These are phyloP conservation scores for Panicum virgatum DNA, from an alignment of 202 grass and related monocot genomes.

Conservation along the genomic window DNA sequence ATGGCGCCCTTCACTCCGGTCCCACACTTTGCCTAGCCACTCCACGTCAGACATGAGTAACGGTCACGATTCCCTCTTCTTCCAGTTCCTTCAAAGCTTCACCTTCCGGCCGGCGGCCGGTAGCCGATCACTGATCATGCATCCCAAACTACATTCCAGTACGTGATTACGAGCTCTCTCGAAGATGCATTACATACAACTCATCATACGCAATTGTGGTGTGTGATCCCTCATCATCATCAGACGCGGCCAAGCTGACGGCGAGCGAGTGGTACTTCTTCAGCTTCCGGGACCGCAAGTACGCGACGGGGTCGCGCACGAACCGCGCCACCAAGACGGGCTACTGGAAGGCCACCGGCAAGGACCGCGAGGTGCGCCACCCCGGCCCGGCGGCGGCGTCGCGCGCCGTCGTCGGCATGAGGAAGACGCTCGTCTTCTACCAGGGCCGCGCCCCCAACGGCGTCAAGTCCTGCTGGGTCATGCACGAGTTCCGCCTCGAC, in stretches of 20 bases:
- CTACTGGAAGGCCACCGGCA: slow-evolving; percentile 96
- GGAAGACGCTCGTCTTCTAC: slow-evolving; percentile 96
- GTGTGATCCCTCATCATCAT: no score
- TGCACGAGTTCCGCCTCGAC: slow-evolving; percentile 96
- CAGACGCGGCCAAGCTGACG: slow-evolving; percentile 84
- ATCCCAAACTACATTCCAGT: not conserved
- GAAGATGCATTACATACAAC: slow-evolving; percentile 1
- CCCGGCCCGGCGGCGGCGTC: slow-evolving; percentile 40
- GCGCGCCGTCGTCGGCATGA: slow-evolving; percentile 68
- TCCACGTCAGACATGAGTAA: slow-evolving; percentile 53
- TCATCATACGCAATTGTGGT: no score
- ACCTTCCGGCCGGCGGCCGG: not conserved
- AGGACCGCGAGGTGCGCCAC: slow-evolving; percentile 67
- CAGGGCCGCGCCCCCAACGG: slow-evolving; percentile 81
- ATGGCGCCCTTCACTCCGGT: slow-evolving; percentile 34
- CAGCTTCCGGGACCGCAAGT: slow-evolving; percentile 91
- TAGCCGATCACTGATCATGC: not conserved
- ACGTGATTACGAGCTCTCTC: no score
- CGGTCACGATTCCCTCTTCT: slow-evolving; percentile 6
- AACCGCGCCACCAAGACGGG: slow-evolving; percentile 88
- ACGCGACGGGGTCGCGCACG: slow-evolving; percentile 79
- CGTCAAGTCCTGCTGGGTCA: slow-evolving; percentile 75
- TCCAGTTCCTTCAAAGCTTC: slow-evolving; percentile 28
- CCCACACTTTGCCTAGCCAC: slow-evolving; percentile 8
- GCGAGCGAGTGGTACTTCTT: slow-evolving; percentile 96